Conservation (phyloP, 345 rosid species). For the Trapa bicornis region DNA sequence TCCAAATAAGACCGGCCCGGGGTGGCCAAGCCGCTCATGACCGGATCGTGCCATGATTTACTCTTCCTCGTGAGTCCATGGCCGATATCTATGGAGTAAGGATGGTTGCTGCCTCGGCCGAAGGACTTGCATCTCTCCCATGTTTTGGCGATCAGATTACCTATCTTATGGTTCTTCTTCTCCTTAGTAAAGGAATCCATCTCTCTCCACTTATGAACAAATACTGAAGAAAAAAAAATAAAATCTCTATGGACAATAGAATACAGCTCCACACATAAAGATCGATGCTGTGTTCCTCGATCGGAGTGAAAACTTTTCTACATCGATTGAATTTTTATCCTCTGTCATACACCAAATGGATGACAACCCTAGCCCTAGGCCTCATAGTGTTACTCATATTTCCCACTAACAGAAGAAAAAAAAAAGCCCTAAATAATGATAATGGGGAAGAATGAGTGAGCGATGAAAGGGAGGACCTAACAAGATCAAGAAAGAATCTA, state of each 20-base stretch:
- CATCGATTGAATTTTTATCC: slow-evolving; percentile 13
- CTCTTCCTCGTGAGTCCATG: slow-evolving; percentile 21
- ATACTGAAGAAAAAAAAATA: too few relatives aligned
- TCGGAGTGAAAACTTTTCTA: neutral
- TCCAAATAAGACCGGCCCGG: neutral
- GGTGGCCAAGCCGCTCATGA: neutral
- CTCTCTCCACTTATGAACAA: neutral
- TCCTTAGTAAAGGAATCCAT: slow-evolving; percentile 21
- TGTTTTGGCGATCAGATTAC: slow-evolving; percentile 34
- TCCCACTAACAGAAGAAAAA: neutral
- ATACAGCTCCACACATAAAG: too few relatives aligned
- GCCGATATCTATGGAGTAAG: neutral
- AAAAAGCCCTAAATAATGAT: neutral
- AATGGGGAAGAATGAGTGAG: too few relatives aligned
- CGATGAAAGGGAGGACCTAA: too few relatives aligned
- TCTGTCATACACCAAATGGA: slow-evolving; percentile 27
- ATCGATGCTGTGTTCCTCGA: neutral
- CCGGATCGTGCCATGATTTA: slow-evolving; percentile 30
- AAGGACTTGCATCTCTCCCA: slow-evolving; percentile 51
- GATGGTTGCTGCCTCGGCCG: slow-evolving; percentile 9
- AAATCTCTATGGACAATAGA: too few relatives aligned
- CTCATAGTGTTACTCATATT: slow-evolving; percentile 33
- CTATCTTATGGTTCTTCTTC: slow-evolving; percentile 16
- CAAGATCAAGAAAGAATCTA: too few relatives aligned
- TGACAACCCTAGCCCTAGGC: slow-evolving; percentile 24